Base-by-base conservation (phyloP, 495 filamentous ascomycete species). In the Podospora pseudopauciseta region DNA sequence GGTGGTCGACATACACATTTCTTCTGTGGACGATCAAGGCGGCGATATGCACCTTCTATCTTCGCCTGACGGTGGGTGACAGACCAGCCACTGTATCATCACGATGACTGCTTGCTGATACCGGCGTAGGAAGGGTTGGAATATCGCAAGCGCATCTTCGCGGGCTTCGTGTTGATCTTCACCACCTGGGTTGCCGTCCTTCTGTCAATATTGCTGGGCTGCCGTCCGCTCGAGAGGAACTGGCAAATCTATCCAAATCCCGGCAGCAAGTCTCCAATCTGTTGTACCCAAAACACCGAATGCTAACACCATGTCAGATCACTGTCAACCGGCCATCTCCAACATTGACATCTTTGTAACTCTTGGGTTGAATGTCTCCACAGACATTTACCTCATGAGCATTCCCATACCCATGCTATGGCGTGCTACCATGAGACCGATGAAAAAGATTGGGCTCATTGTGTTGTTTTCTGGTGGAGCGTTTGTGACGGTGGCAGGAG, bases 21-120 rank as follows among this genome's bases (percentile, higher is more conserved):
- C 67, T 88, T 19, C 70, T 90, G 11, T 90, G 86, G 86, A 70
- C 80, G 34, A 63, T 90, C 66, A 90, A 90, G 73, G 75, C 83
- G 0, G 84, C 85, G 72, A 83, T 89, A 81, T 81, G 82, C 32
- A 75, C 84, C 23, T 89, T 89, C 68, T 90, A 87, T 68, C 80
- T 83, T n/a, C 79, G 87, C 66, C 79, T 90, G 44, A 89, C 86
- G 65, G 84, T 87, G 70, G 16, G 74, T 60, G 4, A 23, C 6
- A 28, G 19, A 26, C 19, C 32, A 49, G 39, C 2, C 28, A 23
- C 23, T 23, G 23, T 23, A 23, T 23, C 23, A 26, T 19, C 5
- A 16, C 23, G 4, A 9, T n/a, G 0, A 0, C 1, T 0, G 2
- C 11, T 16, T 19, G 19, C 63, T 59, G 19, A 67, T 4, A 7